Percentiles rank a stretch among this genome's conserved stretches.
phyloP scores from a whole-genome alignment of 2,329 filamentous ascomycete species.

The Phaeoacremonium minimum region DNA sequence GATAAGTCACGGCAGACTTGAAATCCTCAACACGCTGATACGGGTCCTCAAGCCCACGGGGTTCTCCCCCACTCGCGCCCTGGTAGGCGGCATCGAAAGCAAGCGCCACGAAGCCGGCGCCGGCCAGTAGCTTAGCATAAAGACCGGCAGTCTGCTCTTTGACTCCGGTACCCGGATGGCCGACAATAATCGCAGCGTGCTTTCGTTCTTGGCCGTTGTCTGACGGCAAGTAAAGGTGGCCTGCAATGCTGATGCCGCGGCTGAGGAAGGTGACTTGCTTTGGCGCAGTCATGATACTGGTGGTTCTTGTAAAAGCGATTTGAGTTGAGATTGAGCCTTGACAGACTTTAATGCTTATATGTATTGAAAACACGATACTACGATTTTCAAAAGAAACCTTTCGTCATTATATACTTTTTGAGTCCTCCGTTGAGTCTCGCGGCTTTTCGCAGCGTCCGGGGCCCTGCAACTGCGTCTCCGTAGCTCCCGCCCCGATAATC shows the following conservation, averaged over 20 bases:
- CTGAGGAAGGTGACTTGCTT: neutral
- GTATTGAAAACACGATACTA: neutral
- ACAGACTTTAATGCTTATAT: too few relatives aligned
- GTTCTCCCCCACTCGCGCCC: slow-evolving; percentile 27
- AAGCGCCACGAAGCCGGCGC: slow-evolving; percentile 25
- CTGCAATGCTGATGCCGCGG: slow-evolving; percentile 1
- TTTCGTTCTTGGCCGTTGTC: neutral
- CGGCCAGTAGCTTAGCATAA: slow-evolving; percentile 23
- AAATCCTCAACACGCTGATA: slow-evolving; percentile 29
- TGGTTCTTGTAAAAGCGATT: neutral
- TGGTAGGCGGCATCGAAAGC: slow-evolving; percentile 32
- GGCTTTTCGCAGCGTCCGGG: neutral
- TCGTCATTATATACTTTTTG: neutral
- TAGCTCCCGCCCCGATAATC: neutral
- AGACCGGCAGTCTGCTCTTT: slow-evolving; percentile 31
- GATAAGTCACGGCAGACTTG: slow-evolving; percentile 26
- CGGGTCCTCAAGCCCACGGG: slow-evolving; percentile 30
- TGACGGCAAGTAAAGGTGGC: neutral
- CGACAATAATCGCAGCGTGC: slow-evolving; percentile 18
- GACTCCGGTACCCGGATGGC: slow-evolving; percentile 23
- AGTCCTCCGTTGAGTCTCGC: neutral
- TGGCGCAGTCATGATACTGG: neutral
- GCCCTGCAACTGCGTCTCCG: neutral
- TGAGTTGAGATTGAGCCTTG: neutral
- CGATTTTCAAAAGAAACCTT: neutral